phyloP scores from a whole-genome alignment of 2,329 filamentous ascomycete genomes.

The Lecanoromycetidae sp. region DNA sequence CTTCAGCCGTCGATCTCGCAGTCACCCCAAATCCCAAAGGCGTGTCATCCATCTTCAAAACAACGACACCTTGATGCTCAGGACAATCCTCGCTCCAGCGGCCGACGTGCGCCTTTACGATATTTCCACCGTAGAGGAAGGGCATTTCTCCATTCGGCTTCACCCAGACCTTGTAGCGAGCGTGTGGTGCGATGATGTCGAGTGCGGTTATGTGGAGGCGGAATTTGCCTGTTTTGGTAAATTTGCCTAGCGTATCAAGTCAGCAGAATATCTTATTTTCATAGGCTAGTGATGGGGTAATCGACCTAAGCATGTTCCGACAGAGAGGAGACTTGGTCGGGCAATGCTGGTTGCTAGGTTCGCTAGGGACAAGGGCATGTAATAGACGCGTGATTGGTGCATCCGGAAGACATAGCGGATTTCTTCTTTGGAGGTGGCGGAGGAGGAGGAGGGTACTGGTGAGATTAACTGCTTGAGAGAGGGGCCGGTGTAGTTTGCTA shows the following conservation, averaged over 20 bases:
- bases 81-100: slow-evolving; percentile 84
- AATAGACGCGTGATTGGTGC: slow-evolving; percentile 76
- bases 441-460: slow-evolving; percentile 62
- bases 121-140: slow-evolving; percentile 85
- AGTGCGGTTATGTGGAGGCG: slow-evolving; percentile 86
- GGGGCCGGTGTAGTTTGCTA: slow-evolving; percentile 83
- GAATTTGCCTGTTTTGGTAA: slow-evolving; percentile 95
- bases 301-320: slow-evolving; percentile 77
- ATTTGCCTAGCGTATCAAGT: slow-evolving; percentile 46
- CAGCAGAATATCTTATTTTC: no score
- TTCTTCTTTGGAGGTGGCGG: slow-evolving; percentile 50
- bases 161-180: slow-evolving; percentile 94
- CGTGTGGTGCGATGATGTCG: slow-evolving; percentile 77
- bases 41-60: slow-evolving; percentile 84
- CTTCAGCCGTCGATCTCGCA: slow-evolving; percentile 73
- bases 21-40: slow-evolving; percentile 84
- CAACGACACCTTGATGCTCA: slow-evolving; percentile 82
- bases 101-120: slow-evolving; percentile 71
- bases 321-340: slow-evolving; percentile 63
- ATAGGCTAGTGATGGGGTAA: no score
- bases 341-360: slow-evolving; percentile 67
- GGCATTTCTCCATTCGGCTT: slow-evolving; percentile 96
- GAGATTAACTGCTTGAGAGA: slow-evolving; percentile 76
- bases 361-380: slow-evolving; percentile 76
- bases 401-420: slow-evolving; percentile 75